phyloP scores from a whole-genome alignment of 768 basidiomycete genomes.

The Boletus fagicola region DNA sequence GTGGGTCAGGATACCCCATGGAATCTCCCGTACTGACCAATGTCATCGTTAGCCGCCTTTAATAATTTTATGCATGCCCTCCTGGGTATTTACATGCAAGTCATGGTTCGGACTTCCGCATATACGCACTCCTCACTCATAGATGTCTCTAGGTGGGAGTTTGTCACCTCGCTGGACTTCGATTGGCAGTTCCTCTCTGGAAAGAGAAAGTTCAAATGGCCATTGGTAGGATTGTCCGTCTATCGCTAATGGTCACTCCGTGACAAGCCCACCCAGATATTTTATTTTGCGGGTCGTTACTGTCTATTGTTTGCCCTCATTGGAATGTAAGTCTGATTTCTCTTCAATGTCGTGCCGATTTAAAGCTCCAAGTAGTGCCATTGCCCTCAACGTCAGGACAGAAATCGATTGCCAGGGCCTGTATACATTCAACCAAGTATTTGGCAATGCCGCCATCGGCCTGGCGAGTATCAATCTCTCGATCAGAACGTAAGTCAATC shows the following conservation, averaged over 20 bases:
- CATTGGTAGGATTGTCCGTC: conserved; percentile 45
- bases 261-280: conserved; percentile 39
- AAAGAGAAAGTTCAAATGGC: conserved; percentile 61
- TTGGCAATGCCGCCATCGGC: conserved; percentile 66
- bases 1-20: conserved; percentile 30
- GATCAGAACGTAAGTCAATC: conserved; percentile 54
- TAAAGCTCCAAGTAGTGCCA: conserved; percentile 37
- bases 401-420: conserved; percentile 64
- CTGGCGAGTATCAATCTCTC: conserved; percentile 71
- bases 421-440: conserved; percentile 65
- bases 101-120: conserved; percentile 8
- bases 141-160: conserved; percentile 55
- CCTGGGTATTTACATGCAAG: conserved; percentile 59
- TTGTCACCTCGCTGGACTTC: conserved; percentile 57
- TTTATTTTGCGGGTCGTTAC: conserved; percentile 72
- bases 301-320: conserved; percentile 60
- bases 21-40: conserved; percentile 8
- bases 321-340: conserved; percentile 54
- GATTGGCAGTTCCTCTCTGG: conserved; percentile 63
- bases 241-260: neutral
- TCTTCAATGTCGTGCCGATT: neutral
- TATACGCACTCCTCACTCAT: conserved; percentile 9
- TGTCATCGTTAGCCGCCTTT: conserved; percentile 27
- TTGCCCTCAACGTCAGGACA: conserved; percentile 58
- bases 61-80: conserved; percentile 58